Conservation (phyloP, 495 filamentous ascomycete genomes). For the Penicillium riverlandense region DNA sequence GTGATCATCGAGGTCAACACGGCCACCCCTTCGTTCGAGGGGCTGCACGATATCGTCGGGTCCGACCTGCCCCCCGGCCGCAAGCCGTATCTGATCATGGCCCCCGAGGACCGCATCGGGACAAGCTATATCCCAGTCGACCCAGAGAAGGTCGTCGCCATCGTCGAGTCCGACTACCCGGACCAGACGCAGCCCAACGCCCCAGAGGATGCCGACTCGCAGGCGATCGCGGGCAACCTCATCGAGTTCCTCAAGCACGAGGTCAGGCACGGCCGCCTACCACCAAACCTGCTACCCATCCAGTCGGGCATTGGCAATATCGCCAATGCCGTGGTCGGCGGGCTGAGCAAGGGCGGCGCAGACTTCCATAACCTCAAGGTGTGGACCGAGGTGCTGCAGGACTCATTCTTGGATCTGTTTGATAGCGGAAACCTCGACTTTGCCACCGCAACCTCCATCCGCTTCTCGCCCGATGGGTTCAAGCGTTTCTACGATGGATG, state of each 20-base stretch:
- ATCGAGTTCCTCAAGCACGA: slow-evolving; percentile 86
- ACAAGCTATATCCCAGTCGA: slow-evolving; percentile 81
- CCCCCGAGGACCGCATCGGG: slow-evolving; percentile 73
- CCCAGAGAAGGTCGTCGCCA: slow-evolving; percentile 77
- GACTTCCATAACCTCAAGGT: slow-evolving; percentile 85
- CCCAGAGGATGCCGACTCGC: slow-evolving; percentile 64
- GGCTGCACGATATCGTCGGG: slow-evolving; percentile 87
- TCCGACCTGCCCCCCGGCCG: slow-evolving; percentile 71
- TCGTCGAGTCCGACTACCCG: slow-evolving; percentile 78
- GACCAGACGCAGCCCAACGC: slow-evolving; percentile 75
- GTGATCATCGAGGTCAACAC: slow-evolving; percentile 95
- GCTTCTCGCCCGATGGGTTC: slow-evolving; percentile 88
- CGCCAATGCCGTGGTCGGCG: slow-evolving; percentile 86
- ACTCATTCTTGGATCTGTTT: slow-evolving; percentile 91
- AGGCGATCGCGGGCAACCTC: slow-evolving; percentile 69
- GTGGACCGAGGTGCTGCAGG: slow-evolving; percentile 92
- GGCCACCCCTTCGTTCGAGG: slow-evolving; percentile 74
- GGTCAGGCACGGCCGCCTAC: slow-evolving; percentile 68
- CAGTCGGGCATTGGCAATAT: slow-evolving; percentile 93
- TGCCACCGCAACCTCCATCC: slow-evolving; percentile 84
- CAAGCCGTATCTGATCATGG: slow-evolving; percentile 84
- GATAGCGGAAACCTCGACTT: slow-evolving; percentile 87
- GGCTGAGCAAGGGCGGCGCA: slow-evolving; percentile 63
- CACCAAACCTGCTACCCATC: slow-evolving; percentile 70
- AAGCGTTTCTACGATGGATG: slow-evolving; percentile 86